Evolutionary conservation across 1,284 basidiomycete species (phyloP).

Genomic region (Tetrapyrgos nigripes): DNA sequence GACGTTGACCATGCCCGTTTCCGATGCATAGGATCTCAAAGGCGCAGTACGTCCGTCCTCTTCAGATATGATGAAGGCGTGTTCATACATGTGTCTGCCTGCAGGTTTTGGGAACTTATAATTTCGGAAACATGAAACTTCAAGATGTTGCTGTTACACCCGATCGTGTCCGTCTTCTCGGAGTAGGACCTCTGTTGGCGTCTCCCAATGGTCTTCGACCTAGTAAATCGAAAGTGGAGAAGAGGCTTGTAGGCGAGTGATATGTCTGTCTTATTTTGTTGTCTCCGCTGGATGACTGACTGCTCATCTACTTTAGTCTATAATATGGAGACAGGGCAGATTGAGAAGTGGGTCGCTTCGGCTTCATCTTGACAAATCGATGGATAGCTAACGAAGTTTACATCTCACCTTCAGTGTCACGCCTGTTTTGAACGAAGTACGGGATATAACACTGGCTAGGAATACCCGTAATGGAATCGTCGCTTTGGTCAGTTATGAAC

Average conservation of each 20-base stretch:
- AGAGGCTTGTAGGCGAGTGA: slow-evolving; percentile 72
- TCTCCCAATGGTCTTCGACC: slow-evolving; percentile 72
- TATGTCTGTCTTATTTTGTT: background rate
- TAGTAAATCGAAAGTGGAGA: slow-evolving; percentile 76
- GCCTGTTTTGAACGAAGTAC: slow-evolving; percentile 80
- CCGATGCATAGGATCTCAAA: slow-evolving; percentile 50
- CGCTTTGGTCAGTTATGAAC: slow-evolving; percentile 76
- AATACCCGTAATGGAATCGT: slow-evolving; percentile 55
- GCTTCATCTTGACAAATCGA: background rate
- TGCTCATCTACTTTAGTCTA: slow-evolving; percentile 50
- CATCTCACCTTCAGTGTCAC: slow-evolving; percentile 39
- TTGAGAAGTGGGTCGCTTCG: slow-evolving; percentile 63
- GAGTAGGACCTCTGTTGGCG: slow-evolving; percentile 71
- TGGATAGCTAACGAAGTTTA: background rate
- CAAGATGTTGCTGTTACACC: slow-evolving; percentile 79
- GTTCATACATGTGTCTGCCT: background rate
- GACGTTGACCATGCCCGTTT: background rate
- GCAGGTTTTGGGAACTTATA: slow-evolving; percentile 63
- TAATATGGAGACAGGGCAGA: slow-evolving; percentile 66
- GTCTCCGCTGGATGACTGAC: background rate
- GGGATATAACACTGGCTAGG: slow-evolving; percentile 71
- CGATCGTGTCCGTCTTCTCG: slow-evolving; percentile 68
- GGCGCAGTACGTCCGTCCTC: slow-evolving; percentile 43
- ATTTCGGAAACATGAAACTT: slow-evolving; percentile 70
- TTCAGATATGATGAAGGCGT: background rate